Base-by-base conservation (phyloP, 306 rosid genomes). In the Hippophae gyantsensis region DNA sequence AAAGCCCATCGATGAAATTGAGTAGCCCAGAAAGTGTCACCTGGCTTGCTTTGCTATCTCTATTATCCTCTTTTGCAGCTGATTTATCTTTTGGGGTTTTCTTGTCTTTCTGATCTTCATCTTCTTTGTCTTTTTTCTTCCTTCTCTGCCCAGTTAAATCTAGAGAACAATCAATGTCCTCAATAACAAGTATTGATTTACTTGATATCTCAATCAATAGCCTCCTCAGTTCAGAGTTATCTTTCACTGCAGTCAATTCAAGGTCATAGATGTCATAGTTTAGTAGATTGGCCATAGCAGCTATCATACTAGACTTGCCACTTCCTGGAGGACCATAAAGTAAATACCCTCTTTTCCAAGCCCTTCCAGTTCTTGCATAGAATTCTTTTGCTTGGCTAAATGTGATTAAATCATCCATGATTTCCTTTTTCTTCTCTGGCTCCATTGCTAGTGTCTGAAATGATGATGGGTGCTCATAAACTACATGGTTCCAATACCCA, bases 241-340 rank as follows among this genome's bases (percentile, higher is more conserved):
- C 83, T 67, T 65, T 81, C 47, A 81, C 85, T 40, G 83, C 70
- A 25, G 87, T 84, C 18, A 81, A 43, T 23, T 84, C 87, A 8
- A 81, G 69, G 54, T 84, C 92, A 72, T 84, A 84, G 38, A 84
- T 10, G 67, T 84, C 87, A 68, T 81, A 84, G 5, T 69, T 57
- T 13, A 84, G 64, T 3, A 74, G 48, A 38, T 86, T 83, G 5
- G 90, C 90, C 85, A 86, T 83, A 6, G 90, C 84, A 8, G 84
- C 86, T 52, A 86, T 83, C 90, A 72, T 81, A 0, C 87, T 83
- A 42, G 95, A 86, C 32, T 86, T 86, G 0, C 90, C 88, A 7
- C 86, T 83, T 13, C 90, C 95, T 3, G 87, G 86, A 8, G 95
- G 90, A 3, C 95, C 90, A 71, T 72, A 73, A 4, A 83, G 86